Percentiles rank a stretch among this genome's conserved stretches.
phyloP scores from a whole-genome alignment of 2,329 filamentous ascomycete species.

The Arthrinium puccinioides region DNA sequence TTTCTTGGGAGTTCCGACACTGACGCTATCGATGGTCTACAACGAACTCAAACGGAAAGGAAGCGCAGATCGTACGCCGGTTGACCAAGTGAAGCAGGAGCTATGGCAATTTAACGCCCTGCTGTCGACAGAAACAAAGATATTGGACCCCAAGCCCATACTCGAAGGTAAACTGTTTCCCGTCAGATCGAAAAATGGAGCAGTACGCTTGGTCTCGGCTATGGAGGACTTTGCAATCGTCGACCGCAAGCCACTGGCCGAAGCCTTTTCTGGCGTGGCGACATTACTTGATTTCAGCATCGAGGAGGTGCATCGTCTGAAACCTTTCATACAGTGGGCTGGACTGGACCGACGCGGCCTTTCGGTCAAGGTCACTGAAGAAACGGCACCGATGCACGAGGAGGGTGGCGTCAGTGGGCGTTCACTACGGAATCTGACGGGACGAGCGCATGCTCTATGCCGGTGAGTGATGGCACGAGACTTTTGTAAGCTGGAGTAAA shows the following conservation, averaged over 20 bases:
- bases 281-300: constrained; percentile 28
- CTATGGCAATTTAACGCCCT: constrained; percentile 26
- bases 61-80: constrained; percentile 1
- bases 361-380: constrained; percentile 22
- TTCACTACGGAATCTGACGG: too few relatives aligned
- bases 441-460: constrained; percentile 23
- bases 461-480: constrained; percentile 17
- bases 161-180: constrained; percentile 16
- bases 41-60: constrained; percentile 19
- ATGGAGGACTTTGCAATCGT: constrained; percentile 22
- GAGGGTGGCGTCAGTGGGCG: too few relatives aligned
- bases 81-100: constrained; percentile 19
- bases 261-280: constrained; percentile 18
- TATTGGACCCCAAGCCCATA: constrained; percentile 1
- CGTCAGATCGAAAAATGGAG: constrained; percentile 11
- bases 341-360: constrained; percentile 22
- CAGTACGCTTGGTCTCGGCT: constrained; percentile 5
- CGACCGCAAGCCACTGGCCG: constrained; percentile 21
- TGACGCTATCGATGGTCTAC: constrained; percentile 23
- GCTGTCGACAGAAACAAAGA: constrained; percentile 7
- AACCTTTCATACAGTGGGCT: constrained; percentile 26
- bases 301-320: constrained; percentile 21
- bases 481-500: too few relatives aligned
- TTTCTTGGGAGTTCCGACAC: constrained; percentile 18
- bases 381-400: too few relatives aligned